phyloP scores from a whole-genome alignment of 2,329 filamentous ascomycete genomes.

The Ophiocordyceps unilateralis region DNA sequence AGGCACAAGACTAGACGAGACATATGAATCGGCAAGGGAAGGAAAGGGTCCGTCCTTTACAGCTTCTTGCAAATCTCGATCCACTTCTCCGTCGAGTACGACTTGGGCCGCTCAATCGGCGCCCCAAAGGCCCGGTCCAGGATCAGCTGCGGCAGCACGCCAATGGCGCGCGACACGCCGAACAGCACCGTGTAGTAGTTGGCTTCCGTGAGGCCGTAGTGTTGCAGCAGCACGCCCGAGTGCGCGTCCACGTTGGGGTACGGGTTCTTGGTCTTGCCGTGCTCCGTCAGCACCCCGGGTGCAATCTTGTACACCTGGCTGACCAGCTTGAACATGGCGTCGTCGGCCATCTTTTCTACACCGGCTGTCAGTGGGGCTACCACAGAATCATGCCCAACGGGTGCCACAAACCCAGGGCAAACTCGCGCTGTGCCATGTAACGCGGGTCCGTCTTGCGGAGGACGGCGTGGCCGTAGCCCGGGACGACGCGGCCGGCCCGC shows the following conservation, averaged over 20 bases:
- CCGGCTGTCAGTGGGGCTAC: constrained; percentile 10
- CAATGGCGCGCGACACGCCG: constrained; percentile 92
- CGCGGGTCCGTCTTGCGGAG: constrained; percentile 99
- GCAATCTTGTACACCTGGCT: constrained; percentile 99
- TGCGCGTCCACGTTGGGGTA: constrained; percentile 98
- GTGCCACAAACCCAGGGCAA: constrained; percentile 46
- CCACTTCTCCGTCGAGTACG: constrained; percentile 94
- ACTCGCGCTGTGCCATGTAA: constrained; percentile 96
- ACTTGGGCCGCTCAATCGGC: constrained; percentile 97
- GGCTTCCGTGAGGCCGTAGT: constrained; percentile 97
- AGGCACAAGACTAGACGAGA: too few relatives aligned
- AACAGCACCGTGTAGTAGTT: constrained; percentile 99
- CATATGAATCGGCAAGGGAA: too few relatives aligned
- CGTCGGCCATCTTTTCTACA: constrained; percentile 68
- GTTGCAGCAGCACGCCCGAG: constrained; percentile 97
- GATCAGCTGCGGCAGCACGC: constrained; percentile 98
- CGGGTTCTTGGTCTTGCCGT: constrained; percentile 99
- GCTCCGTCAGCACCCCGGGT: constrained; percentile 91
- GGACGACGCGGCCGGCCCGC: constrained; percentile 88
- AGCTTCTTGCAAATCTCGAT: constrained; percentile 85
- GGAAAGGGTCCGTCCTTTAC: constrained; percentile 26
- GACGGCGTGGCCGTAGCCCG: constrained; percentile 95
- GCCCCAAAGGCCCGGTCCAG: constrained; percentile 95
- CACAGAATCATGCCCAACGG: background rate
- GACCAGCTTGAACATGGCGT: constrained; percentile 99